Evolutionary conservation across 371 early-diverging fungal species (phyloP), one percentile per base, ranked within the genome.

Genomic region (Mortierella sp.): DNA sequence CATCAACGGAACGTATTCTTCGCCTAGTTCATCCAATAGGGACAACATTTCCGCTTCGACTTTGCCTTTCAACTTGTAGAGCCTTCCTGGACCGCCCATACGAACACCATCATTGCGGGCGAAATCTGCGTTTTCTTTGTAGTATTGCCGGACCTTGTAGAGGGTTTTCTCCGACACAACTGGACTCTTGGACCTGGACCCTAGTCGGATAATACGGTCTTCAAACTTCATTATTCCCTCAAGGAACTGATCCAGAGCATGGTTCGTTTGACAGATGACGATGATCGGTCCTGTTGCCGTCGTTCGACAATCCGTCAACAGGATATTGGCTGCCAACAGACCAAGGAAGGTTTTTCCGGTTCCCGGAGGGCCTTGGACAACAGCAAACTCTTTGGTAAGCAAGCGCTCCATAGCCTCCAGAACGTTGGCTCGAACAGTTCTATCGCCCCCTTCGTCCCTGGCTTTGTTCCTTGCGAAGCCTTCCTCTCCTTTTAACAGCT

Each of bases 161-260:
- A 89, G 50, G 0, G 85, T 81, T 34, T 70, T 54, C 0, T 73
- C 70, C 30, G 79, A 72, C 8, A 90, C 61, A 1, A 72, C 21
- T 2, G 81, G 82, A 10, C 83, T 86, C 67, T 86, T 84, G 12
- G 87, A 87, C 46, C 90, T 68, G 19, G 86, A 82, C 4, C 92
- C 91, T 8, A 92, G 67, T 43, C 92, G 86, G 9, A 90, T 83
- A 50, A 91, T 82, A 1, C 81, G 53, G 10, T 82, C 62, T 39
- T 82, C 82, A 71, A 79, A 81, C 3, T 67, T 58, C 39, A 83
- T 65, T 24, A 89, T 82, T 39, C 85, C 84, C 39, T 87, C 87
- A 64, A 89, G 61, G 52, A 92, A 92, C 61, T 91, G 91, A 60
- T 92, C 93, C 71, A 92, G 60, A 0, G 93, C 93, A 54, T 92